A percentile compares a stretch with the other conserved stretches of the same genome.
phyloP scores from a whole-genome alignment of 2,329 filamentous ascomycete species.

The Calonectria henricotiae region DNA sequence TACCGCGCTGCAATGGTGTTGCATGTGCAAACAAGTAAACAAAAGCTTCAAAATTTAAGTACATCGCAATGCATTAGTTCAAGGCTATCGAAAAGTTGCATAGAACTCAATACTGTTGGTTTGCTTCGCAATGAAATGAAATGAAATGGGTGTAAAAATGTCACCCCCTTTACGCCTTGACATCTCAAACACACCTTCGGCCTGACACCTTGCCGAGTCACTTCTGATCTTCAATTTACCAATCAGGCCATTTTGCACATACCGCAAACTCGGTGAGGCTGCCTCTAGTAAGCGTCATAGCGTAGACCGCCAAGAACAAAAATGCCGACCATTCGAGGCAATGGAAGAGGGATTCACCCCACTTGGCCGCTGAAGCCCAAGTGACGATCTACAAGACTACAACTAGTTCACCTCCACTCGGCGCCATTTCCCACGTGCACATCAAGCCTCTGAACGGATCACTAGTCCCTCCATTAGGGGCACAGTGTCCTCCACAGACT shows the following conservation, averaged over 20 bases:
- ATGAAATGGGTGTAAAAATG: not conserved
- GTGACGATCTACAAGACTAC: not conserved
- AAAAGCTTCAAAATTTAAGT: not conserved
- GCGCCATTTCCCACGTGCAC: not conserved
- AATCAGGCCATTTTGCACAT: not conserved
- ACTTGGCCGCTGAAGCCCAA: not conserved
- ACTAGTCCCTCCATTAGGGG: not conserved
- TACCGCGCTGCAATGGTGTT: not conserved
- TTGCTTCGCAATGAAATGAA: not conserved
- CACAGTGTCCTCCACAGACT: not conserved
- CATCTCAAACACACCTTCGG: not conserved
- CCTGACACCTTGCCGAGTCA: not conserved
- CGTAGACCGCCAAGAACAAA: not conserved
- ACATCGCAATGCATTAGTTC: not conserved
- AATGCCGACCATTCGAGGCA: not conserved
- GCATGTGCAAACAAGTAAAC: not conserved
- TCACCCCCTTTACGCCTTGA: not conserved
- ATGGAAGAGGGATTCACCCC: not conserved
- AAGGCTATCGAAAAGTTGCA: not conserved
- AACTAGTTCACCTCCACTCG: not conserved
- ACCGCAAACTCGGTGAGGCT: not conserved
- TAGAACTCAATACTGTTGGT: not conserved
- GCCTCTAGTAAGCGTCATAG: not conserved
- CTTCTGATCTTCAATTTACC: not conserved
- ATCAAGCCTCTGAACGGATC: not conserved